Conservation (phyloP, 2,329 filamentous ascomycete species). For the Fusarium tuaranense region DNA sequence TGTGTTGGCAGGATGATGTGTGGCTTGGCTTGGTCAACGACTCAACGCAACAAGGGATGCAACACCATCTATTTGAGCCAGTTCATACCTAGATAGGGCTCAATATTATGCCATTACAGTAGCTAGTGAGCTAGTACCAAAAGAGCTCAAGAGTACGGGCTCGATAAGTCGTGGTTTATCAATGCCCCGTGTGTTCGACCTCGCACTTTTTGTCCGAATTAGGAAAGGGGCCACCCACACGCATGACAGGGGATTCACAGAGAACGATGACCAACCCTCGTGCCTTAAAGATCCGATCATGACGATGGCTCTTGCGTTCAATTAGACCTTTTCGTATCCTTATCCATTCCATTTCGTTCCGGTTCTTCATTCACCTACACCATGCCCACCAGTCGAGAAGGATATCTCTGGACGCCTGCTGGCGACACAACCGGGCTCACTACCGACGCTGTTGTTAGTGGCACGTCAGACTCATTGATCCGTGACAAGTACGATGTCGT, state of each 20-base stretch:
- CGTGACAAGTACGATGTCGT: conserved; percentile 23
- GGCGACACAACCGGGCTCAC: conserved; percentile 9
- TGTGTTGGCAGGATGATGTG: background rate
- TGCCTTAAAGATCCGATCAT: background rate
- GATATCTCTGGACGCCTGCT: conserved; percentile 22
- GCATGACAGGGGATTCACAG: background rate
- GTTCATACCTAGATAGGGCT: background rate
- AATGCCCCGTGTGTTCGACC: background rate
- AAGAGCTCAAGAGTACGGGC: background rate
- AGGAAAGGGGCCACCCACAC: background rate
- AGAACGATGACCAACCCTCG: background rate
- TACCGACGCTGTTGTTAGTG: conserved; percentile 23
- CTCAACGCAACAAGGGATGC: background rate
- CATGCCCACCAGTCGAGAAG: conserved; percentile 29
- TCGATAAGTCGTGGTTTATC: background rate
- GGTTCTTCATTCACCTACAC: background rate
- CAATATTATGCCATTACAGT: accelerated
- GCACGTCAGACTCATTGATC: background rate
- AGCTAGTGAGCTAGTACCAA: background rate
- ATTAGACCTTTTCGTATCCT: no score
- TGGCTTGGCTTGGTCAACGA: background rate
- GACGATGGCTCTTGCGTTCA: no score
- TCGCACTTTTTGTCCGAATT: conserved; percentile 18
- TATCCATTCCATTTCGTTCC: no score
- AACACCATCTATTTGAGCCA: background rate